Evolutionary conservation across 352 stramenopile species (phyloP), one percentile per base, ranked within the genome.

Genomic region (Peronospora destructor): DNA sequence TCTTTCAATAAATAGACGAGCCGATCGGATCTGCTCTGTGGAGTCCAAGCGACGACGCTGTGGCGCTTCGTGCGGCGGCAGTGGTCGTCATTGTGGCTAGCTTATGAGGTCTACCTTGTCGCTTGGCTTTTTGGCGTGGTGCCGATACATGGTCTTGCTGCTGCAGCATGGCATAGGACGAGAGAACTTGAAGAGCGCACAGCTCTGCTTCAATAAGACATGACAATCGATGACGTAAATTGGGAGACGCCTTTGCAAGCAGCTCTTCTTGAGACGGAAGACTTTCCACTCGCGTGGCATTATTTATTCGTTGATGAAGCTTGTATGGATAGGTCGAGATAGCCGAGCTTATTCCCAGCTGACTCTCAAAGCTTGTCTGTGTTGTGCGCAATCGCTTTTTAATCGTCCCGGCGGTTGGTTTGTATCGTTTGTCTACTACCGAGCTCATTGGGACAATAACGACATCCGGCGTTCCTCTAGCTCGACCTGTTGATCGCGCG

Each of bases 231-330:
- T 82, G 72, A 13, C 79, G 76, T 46, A 90, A 66, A 39, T 72
- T 83, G 8, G 80, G 77, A 1, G 80, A 84, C 10, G 81, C 77
- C 35, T 77, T 84, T 41, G 76, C 73, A 16, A 91, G 54, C 38
- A 91, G 52, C 34, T 91, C 81, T 54, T 91, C 77, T n/a, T 83
- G 76, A 1, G 77, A 88, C 32, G 77, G 77, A 21, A 91, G 59
- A 0, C 52, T 50, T 17, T 69, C 64, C 4, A 66, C 47, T 29
- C 38, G 37, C n/a, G 50, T 23, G n/a, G 47, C 53, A 49, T 75
- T 58, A n/a, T 41, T 54, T 56, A 30, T 33, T 35, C 53, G 41
- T 26, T 66, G 64, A 16, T 64, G 52, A 14, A 59, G 26, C 45
- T 71, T 71, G 41, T 54, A 62, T 8, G 57, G 43, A 10, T 59